Percentiles rank a stretch among this genome's conserved stretches.
Evolutionary conservation across 257 asterid genomes (phyloP).

Genomic region (Oldenlandia corymbosa): DNA sequence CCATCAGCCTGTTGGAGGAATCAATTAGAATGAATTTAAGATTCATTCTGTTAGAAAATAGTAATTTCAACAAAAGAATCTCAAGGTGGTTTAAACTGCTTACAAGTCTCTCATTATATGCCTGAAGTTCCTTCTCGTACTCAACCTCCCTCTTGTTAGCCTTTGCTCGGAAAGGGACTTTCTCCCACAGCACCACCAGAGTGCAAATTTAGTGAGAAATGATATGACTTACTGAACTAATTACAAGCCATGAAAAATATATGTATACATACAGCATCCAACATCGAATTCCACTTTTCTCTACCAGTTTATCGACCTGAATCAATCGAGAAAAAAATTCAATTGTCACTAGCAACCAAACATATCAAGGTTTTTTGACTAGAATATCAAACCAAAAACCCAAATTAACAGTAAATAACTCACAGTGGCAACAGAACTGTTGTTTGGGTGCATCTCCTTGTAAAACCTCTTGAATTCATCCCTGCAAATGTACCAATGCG

Average conservation of each 20-base stretch:
- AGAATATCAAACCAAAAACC: not conserved
- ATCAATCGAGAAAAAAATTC: not conserved
- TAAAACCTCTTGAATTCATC: conserved; percentile 71
- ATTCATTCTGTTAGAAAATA: too few relatives aligned
- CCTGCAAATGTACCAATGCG: conserved; percentile 28
- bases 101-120: conserved; percentile 63
- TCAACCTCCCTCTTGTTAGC: conserved; percentile 75
- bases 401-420: conserved; percentile 13
- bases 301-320: conserved; percentile 90
- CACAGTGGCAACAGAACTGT: conserved; percentile 77
- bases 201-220: not conserved
- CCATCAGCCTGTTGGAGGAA: conserved; percentile 12
- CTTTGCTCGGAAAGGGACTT: conserved; percentile 64
- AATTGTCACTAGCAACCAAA: too few relatives aligned
- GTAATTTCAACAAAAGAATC: too few relatives aligned
- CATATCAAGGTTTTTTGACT: not conserved
- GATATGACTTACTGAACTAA: not conserved
- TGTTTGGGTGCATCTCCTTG: conserved; percentile 76
- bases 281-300: conserved; percentile 68
- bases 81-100: not conserved
- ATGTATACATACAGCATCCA: conserved; percentile 48
- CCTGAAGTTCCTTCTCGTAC: conserved; percentile 59
- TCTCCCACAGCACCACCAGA: conserved; percentile 36
- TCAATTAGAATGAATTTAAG: not conserved
- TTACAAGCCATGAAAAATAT: not conserved